Percentiles rank a stretch among this genome's conserved stretches.
phyloP scores from a whole-genome alignment of 257 asterid species.

The Ehretia macrophylla region DNA sequence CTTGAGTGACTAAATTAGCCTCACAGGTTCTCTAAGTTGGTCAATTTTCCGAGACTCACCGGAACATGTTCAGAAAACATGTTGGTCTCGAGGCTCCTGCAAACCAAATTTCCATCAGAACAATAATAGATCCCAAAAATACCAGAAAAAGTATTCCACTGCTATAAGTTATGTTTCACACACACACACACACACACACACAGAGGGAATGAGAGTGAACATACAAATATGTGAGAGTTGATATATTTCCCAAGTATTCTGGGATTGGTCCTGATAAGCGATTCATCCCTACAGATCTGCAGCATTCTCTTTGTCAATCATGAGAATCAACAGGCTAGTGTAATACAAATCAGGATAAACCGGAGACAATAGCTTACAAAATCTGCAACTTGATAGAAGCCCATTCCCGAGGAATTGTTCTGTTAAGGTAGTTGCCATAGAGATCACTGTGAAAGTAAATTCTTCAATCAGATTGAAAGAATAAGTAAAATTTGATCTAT shows the following conservation, averaged over 20 bases:
- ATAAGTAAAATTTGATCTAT: too few relatives aligned
- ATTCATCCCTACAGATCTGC: constrained; percentile 10
- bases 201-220: neutral
- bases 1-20: neutral
- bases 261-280: constrained; percentile 17
- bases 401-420: too few relatives aligned
- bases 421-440: too few relatives aligned
- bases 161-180: neutral
- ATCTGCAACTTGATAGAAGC: too few relatives aligned
- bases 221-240: constrained; percentile 12
- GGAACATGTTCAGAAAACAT: constrained; percentile 12
- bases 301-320: neutral
- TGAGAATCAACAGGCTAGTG: neutral
- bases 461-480: too few relatives aligned
- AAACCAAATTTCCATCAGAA: neutral
- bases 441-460: too few relatives aligned
- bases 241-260: constrained; percentile 10
- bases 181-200: too few relatives aligned
- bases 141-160: too few relatives aligned
- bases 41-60: constrained; percentile 2
- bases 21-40: constrained; percentile 8
- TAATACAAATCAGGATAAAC: neutral
- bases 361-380: too few relatives aligned
- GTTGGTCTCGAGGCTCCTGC: constrained; percentile 14
- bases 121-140: neutral